phyloP scores from a whole-genome alignment of 1,284 basidiomycete genomes.

The Erythrobasidium hasegawianum region DNA sequence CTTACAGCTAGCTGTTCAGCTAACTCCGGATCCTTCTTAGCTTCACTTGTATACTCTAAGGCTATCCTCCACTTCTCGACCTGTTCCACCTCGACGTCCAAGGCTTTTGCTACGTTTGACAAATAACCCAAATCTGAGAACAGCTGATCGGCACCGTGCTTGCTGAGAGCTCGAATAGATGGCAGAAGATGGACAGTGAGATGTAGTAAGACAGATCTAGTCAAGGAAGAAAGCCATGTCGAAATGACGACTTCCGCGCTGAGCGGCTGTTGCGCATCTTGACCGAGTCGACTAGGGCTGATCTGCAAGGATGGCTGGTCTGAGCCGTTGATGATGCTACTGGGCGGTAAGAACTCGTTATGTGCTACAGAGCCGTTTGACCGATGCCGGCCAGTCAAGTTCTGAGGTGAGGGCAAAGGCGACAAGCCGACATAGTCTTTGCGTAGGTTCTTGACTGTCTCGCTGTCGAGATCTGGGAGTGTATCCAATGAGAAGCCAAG shows the following conservation, averaged over 20 bases:
- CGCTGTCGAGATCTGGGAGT: conserved; percentile 54
- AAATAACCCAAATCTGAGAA: conserved; percentile 82
- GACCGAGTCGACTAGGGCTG: conserved; percentile 42
- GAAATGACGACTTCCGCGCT: conserved; percentile 74
- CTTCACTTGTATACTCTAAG: conserved; percentile 26
- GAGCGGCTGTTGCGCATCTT: conserved; percentile 44
- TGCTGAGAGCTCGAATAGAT: conserved; percentile 59
- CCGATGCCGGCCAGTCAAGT: conserved; percentile 4
- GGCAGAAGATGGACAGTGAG: conserved; percentile 63
- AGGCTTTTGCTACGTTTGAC: conserved; percentile 79
- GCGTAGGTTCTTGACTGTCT: conserved; percentile 13
- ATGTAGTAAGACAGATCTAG: conserved; percentile 68
- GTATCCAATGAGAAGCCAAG: conserved; percentile 83
- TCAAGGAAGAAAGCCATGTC: conserved; percentile 85
- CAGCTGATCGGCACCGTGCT: conserved; percentile 74
- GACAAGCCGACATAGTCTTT: conserved; percentile 12
- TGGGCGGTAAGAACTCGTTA: conserved; percentile 38
- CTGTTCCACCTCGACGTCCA: conserved; percentile 70
- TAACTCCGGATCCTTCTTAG: not conserved
- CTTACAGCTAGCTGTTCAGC: not conserved
- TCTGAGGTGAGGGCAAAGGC: conserved; percentile 17
- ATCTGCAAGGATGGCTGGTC: conserved; percentile 50
- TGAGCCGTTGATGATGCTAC: conserved; percentile 42
- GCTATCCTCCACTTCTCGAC: conserved; percentile 43
- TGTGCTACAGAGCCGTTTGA: conserved; percentile 13